Conservation (phyloP, 768 basidiomycete genomes). For the Pleurotus ostreatus region DNA sequence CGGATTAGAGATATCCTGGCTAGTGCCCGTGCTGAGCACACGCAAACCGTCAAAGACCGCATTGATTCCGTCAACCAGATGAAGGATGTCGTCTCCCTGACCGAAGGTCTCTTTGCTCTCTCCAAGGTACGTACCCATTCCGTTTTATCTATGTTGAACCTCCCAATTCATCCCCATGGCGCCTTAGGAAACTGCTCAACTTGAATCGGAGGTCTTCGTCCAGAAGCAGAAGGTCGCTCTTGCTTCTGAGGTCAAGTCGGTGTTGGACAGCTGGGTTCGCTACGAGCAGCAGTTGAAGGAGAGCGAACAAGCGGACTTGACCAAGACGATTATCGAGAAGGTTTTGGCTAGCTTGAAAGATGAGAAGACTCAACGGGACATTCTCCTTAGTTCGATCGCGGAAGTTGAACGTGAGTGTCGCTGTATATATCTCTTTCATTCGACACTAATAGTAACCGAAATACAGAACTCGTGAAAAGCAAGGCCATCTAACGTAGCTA, state of each 20-base stretch:
- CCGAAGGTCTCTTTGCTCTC: slow-evolving; percentile 84
- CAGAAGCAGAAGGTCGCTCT: slow-evolving; percentile 86
- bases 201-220: slow-evolving; percentile 87
- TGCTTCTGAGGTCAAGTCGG: slow-evolving; percentile 85
- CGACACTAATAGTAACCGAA: neutral
- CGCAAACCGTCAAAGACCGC: slow-evolving; percentile 87
- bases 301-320: slow-evolving; percentile 90
- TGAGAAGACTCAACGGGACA: slow-evolving; percentile 85
- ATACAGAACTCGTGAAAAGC: slow-evolving; percentile 80
- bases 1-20: slow-evolving; percentile 81
- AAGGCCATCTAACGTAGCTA: slow-evolving; percentile 66
- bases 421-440: neutral
- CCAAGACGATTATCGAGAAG: slow-evolving; percentile 83
- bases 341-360: slow-evolving; percentile 81
- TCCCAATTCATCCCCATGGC: neutral
- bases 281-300: slow-evolving; percentile 97
- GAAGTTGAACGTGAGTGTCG: slow-evolving; percentile 90
- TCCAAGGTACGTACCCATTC: slow-evolving; percentile 65
- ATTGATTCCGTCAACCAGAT: slow-evolving; percentile 89
- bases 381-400: slow-evolving; percentile 71
- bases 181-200: slow-evolving; percentile 79
- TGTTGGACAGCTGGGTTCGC: slow-evolving; percentile 97
- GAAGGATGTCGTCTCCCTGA: slow-evolving; percentile 93
- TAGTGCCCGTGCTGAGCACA: slow-evolving; percentile 82
- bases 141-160: neutral